phyloP scores from a whole-genome alignment of 1,284 basidiomycete species.

The Trametes polyzona region DNA sequence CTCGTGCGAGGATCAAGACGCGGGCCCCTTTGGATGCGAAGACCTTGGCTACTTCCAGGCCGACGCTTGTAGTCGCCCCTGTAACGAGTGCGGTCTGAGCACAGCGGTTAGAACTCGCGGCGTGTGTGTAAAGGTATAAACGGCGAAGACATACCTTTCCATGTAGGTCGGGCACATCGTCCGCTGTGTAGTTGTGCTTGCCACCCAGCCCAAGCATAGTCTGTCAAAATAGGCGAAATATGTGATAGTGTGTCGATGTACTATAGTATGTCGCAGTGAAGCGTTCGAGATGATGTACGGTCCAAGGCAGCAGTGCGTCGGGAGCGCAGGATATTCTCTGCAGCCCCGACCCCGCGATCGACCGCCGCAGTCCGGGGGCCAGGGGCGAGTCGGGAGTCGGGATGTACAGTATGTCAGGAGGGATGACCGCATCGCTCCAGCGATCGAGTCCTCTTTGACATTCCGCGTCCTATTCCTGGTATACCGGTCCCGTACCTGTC shows the following conservation, averaged over 20 bases:
- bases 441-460: not conserved
- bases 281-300: not conserved
- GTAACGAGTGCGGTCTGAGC: conserved; percentile 45
- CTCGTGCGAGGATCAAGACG: conserved; percentile 45
- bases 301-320: no score
- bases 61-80: conserved; percentile 46
- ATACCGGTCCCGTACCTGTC: no score
- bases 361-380: not conserved
- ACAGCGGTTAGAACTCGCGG: not conserved
- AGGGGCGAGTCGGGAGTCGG: not conserved
- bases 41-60: conserved; percentile 45
- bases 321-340: no score
- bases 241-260: not conserved
- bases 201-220: no score
- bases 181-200: not conserved
- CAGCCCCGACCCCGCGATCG: not conserved
- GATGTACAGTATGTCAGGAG: not conserved
- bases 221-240: no score
- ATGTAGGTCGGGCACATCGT: conserved; percentile 11
- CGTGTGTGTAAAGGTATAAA: not conserved
- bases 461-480: not conserved
- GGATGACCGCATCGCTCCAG: conserved; percentile 7
- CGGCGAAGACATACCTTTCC: conserved; percentile 11
- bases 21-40: conserved; percentile 43
- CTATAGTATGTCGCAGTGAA: not conserved